Base-by-base conservation (phyloP, 768 basidiomycete genomes). In the Macrolepiota albuminosa region DNA sequence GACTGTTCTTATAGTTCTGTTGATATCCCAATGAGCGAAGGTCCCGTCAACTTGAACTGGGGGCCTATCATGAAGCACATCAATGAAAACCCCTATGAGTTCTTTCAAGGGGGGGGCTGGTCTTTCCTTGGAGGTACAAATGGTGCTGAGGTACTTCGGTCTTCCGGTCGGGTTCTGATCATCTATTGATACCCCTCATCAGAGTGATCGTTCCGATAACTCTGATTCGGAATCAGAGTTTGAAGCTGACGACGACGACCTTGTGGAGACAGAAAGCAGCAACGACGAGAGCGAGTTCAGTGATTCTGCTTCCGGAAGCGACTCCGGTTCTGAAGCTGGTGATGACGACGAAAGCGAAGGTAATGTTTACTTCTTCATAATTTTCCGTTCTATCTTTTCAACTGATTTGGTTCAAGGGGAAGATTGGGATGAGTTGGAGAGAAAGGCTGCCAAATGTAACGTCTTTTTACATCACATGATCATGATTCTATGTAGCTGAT, bases 91-190 rank as follows among this genome's bases (percentile, higher is more conserved):
- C 95, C 97, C 0, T 86, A 90, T 65, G 93, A 91, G 33, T 99
- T 98, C 78, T 99, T 95, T 86, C 88, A 89, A 62, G 85, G 88
- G 52, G 95, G 94, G n/a, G 97, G 97, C 39, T 98, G 96, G 96
- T 78, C 75, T 58, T 98, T 95, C 86, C 81, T 98, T 61, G 85
- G 88, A 14, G 87, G 88, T 45, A 78, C 84, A 10, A 83, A 80
- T 60, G 89, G 82, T 34, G 84, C 80, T 14, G 91, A 89, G 70
- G 91, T 91, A 58, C 63, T 47, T 42, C 3, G 11, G 21, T n/a
- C 33, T 45, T 29, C 55, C 34, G 8, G 46, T 50, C 18, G 13
- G 29, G 42, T 24, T n/a, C 26, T 29, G 9, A 40, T 59, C 48
- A 61, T 48, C 45, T 51, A 39, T 29, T 29, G 57, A 31, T 21